Conservation (phyloP, 2,329 filamentous ascomycete species). For the Alternaria triticina region DNA sequence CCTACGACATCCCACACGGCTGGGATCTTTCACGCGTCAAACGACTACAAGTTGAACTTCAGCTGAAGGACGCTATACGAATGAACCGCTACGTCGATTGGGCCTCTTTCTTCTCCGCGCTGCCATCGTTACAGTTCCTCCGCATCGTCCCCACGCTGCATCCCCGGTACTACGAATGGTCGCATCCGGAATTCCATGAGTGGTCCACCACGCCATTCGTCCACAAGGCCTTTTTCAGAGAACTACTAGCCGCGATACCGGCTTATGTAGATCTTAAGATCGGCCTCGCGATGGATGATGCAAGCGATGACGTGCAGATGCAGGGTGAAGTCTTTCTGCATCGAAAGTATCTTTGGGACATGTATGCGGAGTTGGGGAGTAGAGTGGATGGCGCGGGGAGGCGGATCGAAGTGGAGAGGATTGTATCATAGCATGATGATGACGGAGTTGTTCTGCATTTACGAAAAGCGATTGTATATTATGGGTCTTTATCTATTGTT, state of each 20-base stretch:
- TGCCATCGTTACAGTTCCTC: slow-evolving; percentile 27
- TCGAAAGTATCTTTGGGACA: slow-evolving; percentile 21
- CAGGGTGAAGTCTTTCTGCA: slow-evolving; percentile 19
- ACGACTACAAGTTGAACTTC: slow-evolving; percentile 33
- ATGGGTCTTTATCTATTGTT: neutral
- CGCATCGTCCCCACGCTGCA: slow-evolving; percentile 38
- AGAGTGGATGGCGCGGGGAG: slow-evolving; percentile 1
- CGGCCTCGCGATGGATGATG: slow-evolving; percentile 15
- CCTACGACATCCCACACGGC: slow-evolving; percentile 31
- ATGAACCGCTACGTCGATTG: slow-evolving; percentile 44
- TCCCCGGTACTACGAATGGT: slow-evolving; percentile 39
- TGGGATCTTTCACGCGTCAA: slow-evolving; percentile 35
- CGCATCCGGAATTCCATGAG: slow-evolving; percentile 26
- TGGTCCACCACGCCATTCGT: slow-evolving; percentile 34
- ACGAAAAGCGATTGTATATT: neutral
- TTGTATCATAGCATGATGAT: neutral
- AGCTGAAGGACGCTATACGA: slow-evolving; percentile 39
- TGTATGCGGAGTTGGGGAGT: slow-evolving; percentile 28
- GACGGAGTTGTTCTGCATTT: neutral
- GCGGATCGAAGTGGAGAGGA: neutral
- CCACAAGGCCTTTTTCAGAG: slow-evolving; percentile 39
- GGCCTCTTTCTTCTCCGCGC: slow-evolving; percentile 30
- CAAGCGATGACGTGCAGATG: slow-evolving; percentile 17
- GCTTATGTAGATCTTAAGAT: slow-evolving; percentile 24
- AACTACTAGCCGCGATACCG: slow-evolving; percentile 31